Conservation (phyloP, 257 asterid species). For the Ligustrum vulgare region DNA sequence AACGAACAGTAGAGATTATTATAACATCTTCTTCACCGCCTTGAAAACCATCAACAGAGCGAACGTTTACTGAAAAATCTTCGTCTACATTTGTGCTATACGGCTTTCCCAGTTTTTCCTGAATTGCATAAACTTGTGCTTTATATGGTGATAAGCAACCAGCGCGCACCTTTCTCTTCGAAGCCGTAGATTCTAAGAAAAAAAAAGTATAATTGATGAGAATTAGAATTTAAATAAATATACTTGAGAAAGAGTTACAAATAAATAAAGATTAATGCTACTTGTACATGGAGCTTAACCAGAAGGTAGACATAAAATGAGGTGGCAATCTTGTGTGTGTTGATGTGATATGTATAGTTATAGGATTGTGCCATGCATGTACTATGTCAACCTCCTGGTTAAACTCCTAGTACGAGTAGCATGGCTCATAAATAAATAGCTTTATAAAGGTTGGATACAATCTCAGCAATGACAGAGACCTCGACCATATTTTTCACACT, state of each 20-base stretch:
- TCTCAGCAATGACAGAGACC: constrained; percentile 51
- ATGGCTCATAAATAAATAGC: neutral
- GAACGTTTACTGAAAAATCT: constrained; percentile 59
- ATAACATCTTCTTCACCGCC: constrained; percentile 87
- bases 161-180: constrained; percentile 45
- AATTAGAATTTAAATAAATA: too few relatives aligned
- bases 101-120: constrained; percentile 43
- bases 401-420: too few relatives aligned
- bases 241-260: too few relatives aligned
- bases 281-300: too few relatives aligned
- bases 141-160: constrained; percentile 86
- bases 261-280: too few relatives aligned
- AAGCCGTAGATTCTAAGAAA: constrained; percentile 38
- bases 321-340: too few relatives aligned
- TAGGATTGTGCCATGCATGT: too few relatives aligned
- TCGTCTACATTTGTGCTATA: constrained; percentile 49
- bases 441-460: constrained; percentile 54
- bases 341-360: too few relatives aligned
- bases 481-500: constrained; percentile 55
- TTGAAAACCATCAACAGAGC: constrained; percentile 80
- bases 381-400: too few relatives aligned
- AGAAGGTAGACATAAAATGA: too few relatives aligned
- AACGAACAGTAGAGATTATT: constrained; percentile 64
- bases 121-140: constrained; percentile 67
- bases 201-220: too few relatives aligned